Evolutionary conservation across 1,139 yeast species (phyloP).

Genomic region (Lipomyces yarrowii): DNA sequence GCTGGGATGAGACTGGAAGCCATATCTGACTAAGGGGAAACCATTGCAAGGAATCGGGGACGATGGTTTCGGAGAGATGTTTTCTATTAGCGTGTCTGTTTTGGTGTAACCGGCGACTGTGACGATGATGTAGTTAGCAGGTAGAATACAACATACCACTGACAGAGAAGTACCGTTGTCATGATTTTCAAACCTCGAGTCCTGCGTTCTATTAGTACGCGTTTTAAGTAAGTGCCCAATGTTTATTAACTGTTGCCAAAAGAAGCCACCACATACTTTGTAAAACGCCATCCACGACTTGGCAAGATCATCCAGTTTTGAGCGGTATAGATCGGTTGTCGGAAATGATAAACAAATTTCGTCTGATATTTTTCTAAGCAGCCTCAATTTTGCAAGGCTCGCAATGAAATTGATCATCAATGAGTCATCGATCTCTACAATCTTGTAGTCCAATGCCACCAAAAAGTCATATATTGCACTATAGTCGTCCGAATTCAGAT

Average conservation of each 20-base stretch:
- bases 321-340: not conserved
- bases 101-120: not conserved
- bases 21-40: not conserved
- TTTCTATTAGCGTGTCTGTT: not conserved
- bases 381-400: not conserved
- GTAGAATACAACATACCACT: not conserved
- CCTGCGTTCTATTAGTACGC: not conserved
- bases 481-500: not conserved
- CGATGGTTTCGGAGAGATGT: not conserved
- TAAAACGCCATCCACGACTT: not conserved
- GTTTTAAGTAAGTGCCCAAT: not conserved
- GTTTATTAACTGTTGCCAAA: not conserved
- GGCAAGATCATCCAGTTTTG: not conserved
- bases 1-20: not conserved
- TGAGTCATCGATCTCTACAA: constrained; percentile 1
- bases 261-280: not conserved
- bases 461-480: constrained; percentile 4
- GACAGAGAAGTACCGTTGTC: not conserved
- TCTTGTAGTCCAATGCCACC: not conserved
- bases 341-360: not conserved
- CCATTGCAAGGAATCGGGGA: not conserved
- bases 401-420: not conserved
- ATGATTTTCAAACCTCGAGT: not conserved
- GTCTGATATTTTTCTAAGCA: not conserved
- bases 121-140: not conserved